Percentiles rank a stretch among this genome's conserved stretches.
Conservation (phyloP, 2,329 filamentous ascomycete genomes). For the Microsporum canis region DNA sequence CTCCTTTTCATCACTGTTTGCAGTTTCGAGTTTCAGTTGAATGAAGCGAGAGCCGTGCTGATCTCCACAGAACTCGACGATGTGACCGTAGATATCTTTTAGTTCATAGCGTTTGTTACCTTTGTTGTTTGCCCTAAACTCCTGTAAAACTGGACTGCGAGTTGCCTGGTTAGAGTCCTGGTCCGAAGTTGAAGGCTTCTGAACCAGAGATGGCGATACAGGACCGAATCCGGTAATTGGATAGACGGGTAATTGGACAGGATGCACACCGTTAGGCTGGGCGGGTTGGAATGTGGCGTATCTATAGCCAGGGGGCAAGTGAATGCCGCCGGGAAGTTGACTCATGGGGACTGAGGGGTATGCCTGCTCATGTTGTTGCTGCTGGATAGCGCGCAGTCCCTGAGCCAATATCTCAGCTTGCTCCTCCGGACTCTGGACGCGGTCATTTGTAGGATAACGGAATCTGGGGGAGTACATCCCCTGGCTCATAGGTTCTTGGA, state of each 20-base stretch:
- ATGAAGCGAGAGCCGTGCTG: slow-evolving; percentile 94
- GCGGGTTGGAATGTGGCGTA: slow-evolving; percentile 23
- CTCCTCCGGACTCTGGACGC: slow-evolving; percentile 25
- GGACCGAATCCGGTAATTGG: slow-evolving; percentile 4
- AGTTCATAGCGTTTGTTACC: slow-evolving; percentile 66
- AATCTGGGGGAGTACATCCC: slow-evolving; percentile 31
- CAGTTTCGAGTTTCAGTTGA: slow-evolving; percentile 79
- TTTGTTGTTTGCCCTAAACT: slow-evolving; percentile 65
- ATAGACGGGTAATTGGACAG: background rate
- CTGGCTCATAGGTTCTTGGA: slow-evolving; percentile 8
- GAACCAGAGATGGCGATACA: slow-evolving; percentile 26
- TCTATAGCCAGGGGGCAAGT: slow-evolving; percentile 22
- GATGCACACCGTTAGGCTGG: slow-evolving; percentile 23
- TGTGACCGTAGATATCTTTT: slow-evolving; percentile 69
- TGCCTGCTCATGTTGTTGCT: slow-evolving; percentile 20
- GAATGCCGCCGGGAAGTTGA: background rate
- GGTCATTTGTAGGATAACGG: background rate
- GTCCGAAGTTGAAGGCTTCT: slow-evolving; percentile 40
- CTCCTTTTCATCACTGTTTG: slow-evolving; percentile 93
- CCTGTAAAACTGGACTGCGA: slow-evolving; percentile 63
- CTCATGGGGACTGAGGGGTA: background rate
- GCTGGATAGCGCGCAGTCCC: slow-evolving; percentile 39
- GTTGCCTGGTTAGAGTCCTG: slow-evolving; percentile 50
- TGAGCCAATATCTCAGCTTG: slow-evolving; percentile 39
- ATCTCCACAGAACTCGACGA: slow-evolving; percentile 92